Evolutionary conservation across 768 basidiomycete species (phyloP), one percentile per base, ranked within the genome.

Genomic region (Suillus variegatus): DNA sequence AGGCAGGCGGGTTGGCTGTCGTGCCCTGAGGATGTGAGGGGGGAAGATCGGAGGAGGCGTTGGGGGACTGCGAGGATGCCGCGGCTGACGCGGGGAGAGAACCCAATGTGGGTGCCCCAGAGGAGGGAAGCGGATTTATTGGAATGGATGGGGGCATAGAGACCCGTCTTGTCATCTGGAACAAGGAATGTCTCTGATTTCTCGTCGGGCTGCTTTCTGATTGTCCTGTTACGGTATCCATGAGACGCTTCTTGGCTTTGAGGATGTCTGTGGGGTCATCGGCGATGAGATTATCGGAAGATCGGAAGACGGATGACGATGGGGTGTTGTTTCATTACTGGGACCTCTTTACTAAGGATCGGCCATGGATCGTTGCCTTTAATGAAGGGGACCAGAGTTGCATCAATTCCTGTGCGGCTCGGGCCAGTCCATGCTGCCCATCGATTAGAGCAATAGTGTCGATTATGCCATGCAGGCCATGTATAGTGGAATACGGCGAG

Each of bases 81-180:
- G 16, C 60, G 60, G 25, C 60, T 61, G 60, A 61, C 60, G 20
- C 60, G 60, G 10, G 60, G 60, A 9, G 60, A 20, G 60, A 61
- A 61, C 22, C 60, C 60, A 28, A 54, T 61, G 13, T 44, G 43
- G 16, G 25, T 25, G 2, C 60, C 60, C 60, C 60, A 61, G 20
- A 32, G 60, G 16, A 61, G 60, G n/a, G 60, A 61, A 18, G 25
- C 46, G 4, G 43, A 52, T 28, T 18, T 22, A 8, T 36, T 41
- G 3, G 25, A 1, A n/a, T 32, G 13, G 35, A 61, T 36, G 12
- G 60, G 60, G 35, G 60, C 41, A 22, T 61, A 61, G 12, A 61
- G 60, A 46, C 60, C 46, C 12, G 60, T 61, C 4, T 25, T 61
- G 22, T 61, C 43, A 14, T 61, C n/a, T 43, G 60, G 60, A 8